These are phyloP conservation scores for Alternaria sp. DNA, from an alignment of 2,329 filamentous ascomycete genomes.

Conservation along the genomic window DNA sequence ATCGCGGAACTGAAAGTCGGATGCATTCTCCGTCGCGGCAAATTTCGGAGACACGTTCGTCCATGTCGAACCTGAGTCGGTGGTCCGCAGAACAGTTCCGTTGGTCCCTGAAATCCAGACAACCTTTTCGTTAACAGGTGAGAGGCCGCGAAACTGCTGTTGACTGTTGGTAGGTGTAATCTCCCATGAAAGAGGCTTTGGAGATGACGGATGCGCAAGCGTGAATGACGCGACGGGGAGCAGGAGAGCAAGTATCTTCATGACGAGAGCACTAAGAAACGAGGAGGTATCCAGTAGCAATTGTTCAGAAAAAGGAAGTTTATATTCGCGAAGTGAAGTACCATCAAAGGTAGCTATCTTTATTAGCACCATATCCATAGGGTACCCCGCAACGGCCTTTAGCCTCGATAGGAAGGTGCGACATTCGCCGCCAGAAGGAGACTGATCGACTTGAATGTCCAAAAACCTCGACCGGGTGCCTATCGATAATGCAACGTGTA, in stretches of 20 bases:
- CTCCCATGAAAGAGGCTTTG: conserved; percentile 23
- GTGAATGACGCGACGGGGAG: conserved; percentile 1
- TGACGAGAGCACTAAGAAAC: background rate
- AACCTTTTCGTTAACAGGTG: conserved; percentile 25
- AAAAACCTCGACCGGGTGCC: background rate
- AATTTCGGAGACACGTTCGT: conserved; percentile 34
- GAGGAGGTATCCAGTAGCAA: background rate
- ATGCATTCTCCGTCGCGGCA: conserved; percentile 23
- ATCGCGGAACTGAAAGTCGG: conserved; percentile 38
- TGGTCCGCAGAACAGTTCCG: conserved; percentile 38
- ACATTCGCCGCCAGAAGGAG: background rate
- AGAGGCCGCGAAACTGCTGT: conserved; percentile 38
- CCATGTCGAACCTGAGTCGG: conserved; percentile 34
- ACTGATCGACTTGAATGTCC: background rate
- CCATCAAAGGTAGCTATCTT: background rate
- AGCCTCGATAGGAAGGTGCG: conserved; percentile 15
- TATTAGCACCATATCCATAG: background rate
- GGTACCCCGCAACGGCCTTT: conserved; percentile 3
- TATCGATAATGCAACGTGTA: background rate
- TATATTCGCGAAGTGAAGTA: background rate
- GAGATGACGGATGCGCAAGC: background rate
- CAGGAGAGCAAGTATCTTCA: conserved; percentile 2
- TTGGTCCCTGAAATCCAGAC: conserved; percentile 39
- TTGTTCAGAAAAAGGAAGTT: background rate
- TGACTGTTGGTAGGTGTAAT: conserved; percentile 35